Conservation (phyloP, 2,329 filamentous ascomycete genomes). For the Apiospora kogelbergensis region DNA sequence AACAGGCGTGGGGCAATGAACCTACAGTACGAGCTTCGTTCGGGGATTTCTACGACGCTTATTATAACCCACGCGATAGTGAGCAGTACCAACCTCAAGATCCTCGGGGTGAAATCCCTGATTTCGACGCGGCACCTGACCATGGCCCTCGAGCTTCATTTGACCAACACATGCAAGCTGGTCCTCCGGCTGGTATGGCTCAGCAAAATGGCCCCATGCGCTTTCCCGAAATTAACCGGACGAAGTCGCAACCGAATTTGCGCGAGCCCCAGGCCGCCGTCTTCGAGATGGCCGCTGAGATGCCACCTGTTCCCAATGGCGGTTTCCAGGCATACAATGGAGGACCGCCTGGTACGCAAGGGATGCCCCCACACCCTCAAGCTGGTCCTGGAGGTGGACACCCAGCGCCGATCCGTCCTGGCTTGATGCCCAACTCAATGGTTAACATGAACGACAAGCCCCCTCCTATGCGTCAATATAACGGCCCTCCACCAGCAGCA, state of each 20-base stretch:
- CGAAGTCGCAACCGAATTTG: constrained; percentile 68
- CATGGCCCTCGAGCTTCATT: constrained; percentile 43
- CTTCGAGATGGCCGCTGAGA: constrained; percentile 71
- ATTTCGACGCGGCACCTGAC: constrained; percentile 42
- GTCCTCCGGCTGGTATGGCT: constrained; percentile 31
- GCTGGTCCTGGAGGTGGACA: constrained; percentile 48
- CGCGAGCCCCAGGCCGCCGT: constrained; percentile 65
- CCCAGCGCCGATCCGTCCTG: constrained; percentile 62
- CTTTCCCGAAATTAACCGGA: constrained; percentile 55
- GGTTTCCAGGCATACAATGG: constrained; percentile 34
- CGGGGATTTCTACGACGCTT: constrained; percentile 55
- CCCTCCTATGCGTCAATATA: constrained; percentile 58
- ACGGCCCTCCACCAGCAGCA: constrained; percentile 36
- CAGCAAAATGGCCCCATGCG: constrained; percentile 48
- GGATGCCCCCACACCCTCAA: constrained; percentile 25
- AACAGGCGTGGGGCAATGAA: constrained; percentile 36
- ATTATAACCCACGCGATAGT: constrained; percentile 43
- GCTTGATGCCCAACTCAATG: constrained; percentile 59
- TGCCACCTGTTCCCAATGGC: constrained; percentile 51
- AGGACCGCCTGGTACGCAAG: constrained; percentile 19
- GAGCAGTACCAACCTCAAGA: constrained; percentile 30
- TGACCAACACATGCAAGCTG: constrained; percentile 47
- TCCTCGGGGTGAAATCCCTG: constrained; percentile 34
- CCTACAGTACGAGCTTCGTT: constrained; percentile 37
- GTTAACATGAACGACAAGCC: constrained; percentile 58